phyloP scores from a whole-genome alignment of 2,329 filamentous ascomycete species.

The Aspergillus arachidicola region DNA sequence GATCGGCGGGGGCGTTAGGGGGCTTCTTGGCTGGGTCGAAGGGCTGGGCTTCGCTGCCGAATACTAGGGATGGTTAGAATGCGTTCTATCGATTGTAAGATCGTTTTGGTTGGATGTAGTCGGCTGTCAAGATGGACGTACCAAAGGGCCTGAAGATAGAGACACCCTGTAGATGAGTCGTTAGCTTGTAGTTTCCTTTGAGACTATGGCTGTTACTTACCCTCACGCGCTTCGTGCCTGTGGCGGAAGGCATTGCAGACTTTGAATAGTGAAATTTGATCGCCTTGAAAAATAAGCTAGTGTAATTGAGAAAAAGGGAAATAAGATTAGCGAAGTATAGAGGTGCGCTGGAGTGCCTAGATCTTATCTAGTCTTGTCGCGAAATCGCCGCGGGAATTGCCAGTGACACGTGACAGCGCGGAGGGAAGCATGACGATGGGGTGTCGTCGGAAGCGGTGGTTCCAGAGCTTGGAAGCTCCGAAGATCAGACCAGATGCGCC shows the following conservation, averaged over 20 bases:
- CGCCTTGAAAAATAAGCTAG: neutral
- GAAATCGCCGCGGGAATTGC: conserved; percentile 2
- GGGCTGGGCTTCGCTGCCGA: conserved; percentile 76
- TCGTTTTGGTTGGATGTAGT: neutral
- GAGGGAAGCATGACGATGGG: conserved; percentile 25
- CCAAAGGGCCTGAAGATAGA: conserved; percentile 52
- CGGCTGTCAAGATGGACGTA: conserved; percentile 24
- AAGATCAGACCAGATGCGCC: conserved; percentile 4
- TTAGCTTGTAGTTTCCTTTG: conserved; percentile 22
- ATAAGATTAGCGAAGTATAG: neutral
- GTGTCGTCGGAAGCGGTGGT: conserved; percentile 15
- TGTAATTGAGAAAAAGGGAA: neutral
- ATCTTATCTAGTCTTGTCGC: conserved; percentile 2
- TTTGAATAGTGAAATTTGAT: neutral
- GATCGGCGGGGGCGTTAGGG: conserved; percentile 76
- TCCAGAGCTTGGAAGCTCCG: conserved; percentile 7
- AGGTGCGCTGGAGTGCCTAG: neutral
- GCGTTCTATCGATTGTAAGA: neutral
- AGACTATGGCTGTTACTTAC: conserved; percentile 31
- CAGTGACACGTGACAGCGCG: conserved; percentile 29
- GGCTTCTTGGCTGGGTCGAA: conserved; percentile 79
- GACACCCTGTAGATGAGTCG: conserved; percentile 38
- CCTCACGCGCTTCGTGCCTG: conserved; percentile 57
- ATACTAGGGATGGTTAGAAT: conserved; percentile 55
- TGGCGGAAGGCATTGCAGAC: conserved; percentile 54